A percentile compares a stretch with the other conserved stretches of the same genome.
Conservation (phyloP, 2,329 filamentous ascomycete species). For the Calonectria crousiana region DNA sequence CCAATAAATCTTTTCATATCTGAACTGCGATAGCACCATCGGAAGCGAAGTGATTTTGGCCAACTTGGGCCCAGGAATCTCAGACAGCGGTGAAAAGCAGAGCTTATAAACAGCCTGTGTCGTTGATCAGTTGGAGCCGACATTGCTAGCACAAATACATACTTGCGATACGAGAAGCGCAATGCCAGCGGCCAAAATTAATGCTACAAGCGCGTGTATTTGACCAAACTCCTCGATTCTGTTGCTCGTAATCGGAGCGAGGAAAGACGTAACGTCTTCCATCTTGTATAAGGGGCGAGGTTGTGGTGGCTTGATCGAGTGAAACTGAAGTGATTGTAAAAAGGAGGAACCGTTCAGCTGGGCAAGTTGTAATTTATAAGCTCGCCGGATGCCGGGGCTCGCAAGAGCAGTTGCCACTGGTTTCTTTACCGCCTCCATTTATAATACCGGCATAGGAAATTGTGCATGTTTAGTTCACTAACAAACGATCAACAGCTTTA, state of each 20-base stretch:
- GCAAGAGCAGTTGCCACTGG: not conserved
- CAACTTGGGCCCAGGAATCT: not conserved
- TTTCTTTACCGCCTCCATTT: not conserved
- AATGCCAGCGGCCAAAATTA: not conserved
- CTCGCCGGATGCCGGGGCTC: not conserved
- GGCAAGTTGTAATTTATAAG: not conserved
- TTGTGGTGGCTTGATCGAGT: not conserved
- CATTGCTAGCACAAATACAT: not conserved
- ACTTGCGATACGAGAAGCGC: not conserved
- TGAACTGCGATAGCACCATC: not conserved
- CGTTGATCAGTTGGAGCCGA: not conserved
- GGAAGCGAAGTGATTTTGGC: not conserved
- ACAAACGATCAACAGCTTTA: not conserved
- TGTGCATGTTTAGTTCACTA: not conserved
- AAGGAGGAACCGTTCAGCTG: not conserved
- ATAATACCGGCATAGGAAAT: not conserved
- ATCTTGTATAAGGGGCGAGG: not conserved
- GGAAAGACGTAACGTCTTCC: not conserved
- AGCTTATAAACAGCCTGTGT: not conserved
- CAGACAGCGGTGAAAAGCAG: not conserved
- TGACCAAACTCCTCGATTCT: not conserved
- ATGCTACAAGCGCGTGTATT: not conserved
- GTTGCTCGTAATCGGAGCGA: not conserved
- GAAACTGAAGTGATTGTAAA: not conserved
- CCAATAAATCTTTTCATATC: not conserved